Evolutionary conservation across 441 rosid species (phyloP).

Genomic region (Corymbia calophylla): DNA sequence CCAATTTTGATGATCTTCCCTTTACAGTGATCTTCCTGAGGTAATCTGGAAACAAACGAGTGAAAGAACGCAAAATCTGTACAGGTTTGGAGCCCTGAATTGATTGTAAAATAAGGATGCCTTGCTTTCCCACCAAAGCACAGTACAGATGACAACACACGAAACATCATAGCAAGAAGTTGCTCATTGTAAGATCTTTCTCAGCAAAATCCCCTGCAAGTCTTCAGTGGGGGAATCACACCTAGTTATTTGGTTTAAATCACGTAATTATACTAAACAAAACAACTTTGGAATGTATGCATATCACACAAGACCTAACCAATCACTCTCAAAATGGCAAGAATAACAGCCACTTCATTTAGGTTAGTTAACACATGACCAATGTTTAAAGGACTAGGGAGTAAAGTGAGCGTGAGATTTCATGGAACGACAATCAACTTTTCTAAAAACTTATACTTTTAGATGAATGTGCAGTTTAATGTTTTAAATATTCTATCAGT

Average conservation of each 20-base stretch:
- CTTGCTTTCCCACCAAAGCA: not conserved
- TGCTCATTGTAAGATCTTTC: not conserved
- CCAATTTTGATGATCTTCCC: conserved; percentile 87
- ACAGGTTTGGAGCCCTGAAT: not conserved
- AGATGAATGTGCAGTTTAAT: no score
- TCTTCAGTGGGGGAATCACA: not conserved
- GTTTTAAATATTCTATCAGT: no score
- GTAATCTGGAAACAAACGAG: conserved; percentile 42
- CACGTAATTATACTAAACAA: not conserved
- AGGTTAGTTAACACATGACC: not conserved
- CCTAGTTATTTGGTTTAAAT: not conserved
- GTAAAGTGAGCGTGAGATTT: not conserved
- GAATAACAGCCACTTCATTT: not conserved
- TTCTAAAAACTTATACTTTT: no score
- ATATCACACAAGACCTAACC: not conserved
- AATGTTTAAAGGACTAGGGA: not conserved
- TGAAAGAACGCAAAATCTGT: not conserved
- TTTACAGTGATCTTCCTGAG: conserved; percentile 83
- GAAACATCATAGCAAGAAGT: not conserved
- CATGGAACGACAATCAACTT: no score
- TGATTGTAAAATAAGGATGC: not conserved
- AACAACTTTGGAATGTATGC: not conserved
- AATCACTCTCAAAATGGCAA: not conserved
- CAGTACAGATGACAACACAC: not conserved
- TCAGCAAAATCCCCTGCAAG: not conserved